Evolutionary conservation across 176 grass and related monocot species (phyloP), one percentile per base, ranked within the genome.

Genomic region (Tuctoria greenei): DNA sequence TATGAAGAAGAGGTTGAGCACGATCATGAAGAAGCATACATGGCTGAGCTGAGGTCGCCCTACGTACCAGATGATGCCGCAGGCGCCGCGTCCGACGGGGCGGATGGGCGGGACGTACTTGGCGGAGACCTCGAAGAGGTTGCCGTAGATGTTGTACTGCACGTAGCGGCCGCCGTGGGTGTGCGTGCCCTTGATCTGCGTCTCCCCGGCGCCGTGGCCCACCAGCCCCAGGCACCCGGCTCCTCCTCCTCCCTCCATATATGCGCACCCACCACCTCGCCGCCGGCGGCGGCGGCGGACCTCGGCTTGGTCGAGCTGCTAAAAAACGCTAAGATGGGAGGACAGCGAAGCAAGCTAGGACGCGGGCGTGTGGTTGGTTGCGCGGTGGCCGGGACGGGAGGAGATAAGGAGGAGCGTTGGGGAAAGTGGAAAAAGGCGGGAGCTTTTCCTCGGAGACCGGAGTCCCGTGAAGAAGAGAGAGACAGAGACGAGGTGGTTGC

Each of bases 71-170:
- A 99, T 86, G 88, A 99, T 99, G 82, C 95, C 95, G 78, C 36
- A 67, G 41, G 95, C 92, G 76, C 95, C 95, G 36, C 95, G 95
- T 40, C 95, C 95, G 50, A 99, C 92, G 25, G 87, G 89, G 20
- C 95, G 82, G 63, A 99, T 94, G 43, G 95, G 95, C 9, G 92
- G 95, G 5, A 92, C 77, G 78, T 99, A 99, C 85, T 99, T 99
- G 66, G 95, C 73, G 26, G 87, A 92, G 10, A 99, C 95, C 87
- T 99, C 95, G 54, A 99, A 88, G 56, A 99, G 69, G 77, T 95
- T 99, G 41, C 95, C 95, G 83, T 87, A 87, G 37, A 99, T 89
- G 74, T 99, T 99, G 89, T 99, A 99, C 89, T 99, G 95, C 39
- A 95, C 95, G 65, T 95, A 99, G n/a, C 89, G 82, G 5, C 91